Conservation (phyloP, 768 basidiomycete genomes). For the Termitomyces sp. region DNA sequence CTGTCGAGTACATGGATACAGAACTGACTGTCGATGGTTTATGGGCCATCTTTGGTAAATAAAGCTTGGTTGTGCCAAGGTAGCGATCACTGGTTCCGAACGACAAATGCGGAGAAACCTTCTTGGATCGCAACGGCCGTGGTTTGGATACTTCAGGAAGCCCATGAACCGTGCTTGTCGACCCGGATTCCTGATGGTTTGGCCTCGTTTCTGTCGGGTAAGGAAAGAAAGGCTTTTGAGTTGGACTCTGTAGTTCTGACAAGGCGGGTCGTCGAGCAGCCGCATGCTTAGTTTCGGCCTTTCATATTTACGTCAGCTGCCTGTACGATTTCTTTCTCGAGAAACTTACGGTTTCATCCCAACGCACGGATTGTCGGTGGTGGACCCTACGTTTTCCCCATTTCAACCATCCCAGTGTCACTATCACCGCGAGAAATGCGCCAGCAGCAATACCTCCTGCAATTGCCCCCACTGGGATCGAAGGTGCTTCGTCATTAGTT, state of each 20-base stretch:
- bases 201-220: slow-evolving; percentile 16
- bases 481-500: slow-evolving; percentile 1
- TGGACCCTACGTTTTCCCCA: slow-evolving; percentile 40
- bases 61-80: not conserved
- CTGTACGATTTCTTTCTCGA: not conserved
- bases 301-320: slow-evolving; percentile 11
- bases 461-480: slow-evolving; percentile 42
- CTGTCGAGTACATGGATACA: slow-evolving; percentile 22
- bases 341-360: not conserved
- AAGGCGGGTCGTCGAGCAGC: slow-evolving; percentile 18
- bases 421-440: slow-evolving; percentile 35
- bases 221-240: slow-evolving; percentile 23
- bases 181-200: not conserved
- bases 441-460: slow-evolving; percentile 46
- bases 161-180: not conserved
- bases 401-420: slow-evolving; percentile 38
- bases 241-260: slow-evolving; percentile 13
- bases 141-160: slow-evolving; percentile 10
- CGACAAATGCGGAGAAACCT: slow-evolving; percentile 6
- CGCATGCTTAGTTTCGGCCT: slow-evolving; percentile 29
- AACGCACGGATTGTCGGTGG: slow-evolving; percentile 19
- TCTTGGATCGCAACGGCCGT: slow-evolving; percentile 9
- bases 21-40: slow-evolving; percentile 25
- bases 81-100: not conserved
- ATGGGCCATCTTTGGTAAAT: slow-evolving; percentile 13